These are phyloP conservation scores for Castanea crenata DNA, from an alignment of 306 rosid genomes.

Conservation along the genomic window DNA sequence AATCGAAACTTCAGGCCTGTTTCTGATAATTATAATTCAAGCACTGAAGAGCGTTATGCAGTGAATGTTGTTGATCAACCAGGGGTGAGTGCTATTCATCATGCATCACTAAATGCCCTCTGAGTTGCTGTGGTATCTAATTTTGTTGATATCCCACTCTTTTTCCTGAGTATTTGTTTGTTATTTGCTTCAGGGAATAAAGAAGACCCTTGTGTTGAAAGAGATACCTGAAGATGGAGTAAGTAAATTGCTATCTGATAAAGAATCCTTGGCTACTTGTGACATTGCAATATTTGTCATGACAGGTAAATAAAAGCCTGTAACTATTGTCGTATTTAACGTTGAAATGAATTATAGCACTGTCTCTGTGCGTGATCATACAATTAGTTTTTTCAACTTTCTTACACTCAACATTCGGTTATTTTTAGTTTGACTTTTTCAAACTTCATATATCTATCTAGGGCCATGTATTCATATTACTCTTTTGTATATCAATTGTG, in stretches of 20 bases:
- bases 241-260: conserved; percentile 52
- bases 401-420: background rate
- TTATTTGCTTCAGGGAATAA: conserved; percentile 53
- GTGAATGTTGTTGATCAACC: conserved; percentile 59
- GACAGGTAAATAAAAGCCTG: conserved; percentile 61
- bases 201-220: conserved; percentile 69
- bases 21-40: conserved; percentile 61
- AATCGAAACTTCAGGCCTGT: conserved; percentile 51
- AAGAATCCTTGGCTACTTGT: conserved; percentile 91
- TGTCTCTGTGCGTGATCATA: background rate
- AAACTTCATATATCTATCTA: background rate
- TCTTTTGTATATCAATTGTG: background rate
- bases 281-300: conserved; percentile 88
- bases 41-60: conserved; percentile 71
- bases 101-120: background rate
- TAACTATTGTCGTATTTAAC: background rate
- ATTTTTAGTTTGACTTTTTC: background rate
- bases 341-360: background rate
- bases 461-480: background rate
- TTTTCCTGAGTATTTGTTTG: conserved; percentile 2
- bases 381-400: background rate
- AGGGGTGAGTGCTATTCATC: conserved; percentile 38
- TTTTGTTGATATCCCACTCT: background rate
- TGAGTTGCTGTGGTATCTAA: background rate
- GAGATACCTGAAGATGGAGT: conserved; percentile 92